Conservation (phyloP, 345 rosid genomes). For the Anacardium occidentale region DNA sequence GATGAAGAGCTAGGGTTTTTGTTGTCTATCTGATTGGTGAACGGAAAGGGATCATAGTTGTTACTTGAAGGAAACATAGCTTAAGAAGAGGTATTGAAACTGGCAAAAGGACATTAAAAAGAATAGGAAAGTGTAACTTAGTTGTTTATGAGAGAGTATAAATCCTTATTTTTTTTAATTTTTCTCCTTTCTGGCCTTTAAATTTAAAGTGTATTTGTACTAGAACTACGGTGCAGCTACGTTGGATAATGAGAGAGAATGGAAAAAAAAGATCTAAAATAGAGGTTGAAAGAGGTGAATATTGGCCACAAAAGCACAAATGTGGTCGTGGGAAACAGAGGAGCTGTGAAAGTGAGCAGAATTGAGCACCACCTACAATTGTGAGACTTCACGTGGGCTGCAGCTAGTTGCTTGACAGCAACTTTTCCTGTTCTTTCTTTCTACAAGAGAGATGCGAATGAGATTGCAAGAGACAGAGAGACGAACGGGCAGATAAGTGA, state of each 20-base stretch:
- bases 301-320: constrained; percentile 16
- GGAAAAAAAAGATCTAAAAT: background rate
- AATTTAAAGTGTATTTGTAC: background rate
- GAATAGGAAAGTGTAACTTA: background rate
- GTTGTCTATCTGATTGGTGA: constrained; percentile 8
- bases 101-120: background rate
- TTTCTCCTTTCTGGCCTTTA: background rate
- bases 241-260: background rate
- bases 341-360: constrained; percentile 22
- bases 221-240: background rate
- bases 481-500: background rate
- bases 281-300: background rate
- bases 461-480: background rate
- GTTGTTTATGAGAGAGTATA: constrained; percentile 8
- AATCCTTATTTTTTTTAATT: background rate
- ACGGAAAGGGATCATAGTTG: constrained; percentile 20
- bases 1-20: constrained; percentile 20
- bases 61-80: constrained; percentile 25
- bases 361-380: constrained; percentile 7
- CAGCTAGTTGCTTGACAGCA: constrained; percentile 39
- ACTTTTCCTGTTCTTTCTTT: constrained; percentile 19
- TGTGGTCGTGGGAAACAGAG: constrained; percentile 15
- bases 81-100: background rate
- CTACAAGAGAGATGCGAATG: background rate
- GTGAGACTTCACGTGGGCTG: constrained; percentile 49